Base-by-base conservation (phyloP, 78 protist genomes). In the Anaeramoeba flamelloides region DNA sequence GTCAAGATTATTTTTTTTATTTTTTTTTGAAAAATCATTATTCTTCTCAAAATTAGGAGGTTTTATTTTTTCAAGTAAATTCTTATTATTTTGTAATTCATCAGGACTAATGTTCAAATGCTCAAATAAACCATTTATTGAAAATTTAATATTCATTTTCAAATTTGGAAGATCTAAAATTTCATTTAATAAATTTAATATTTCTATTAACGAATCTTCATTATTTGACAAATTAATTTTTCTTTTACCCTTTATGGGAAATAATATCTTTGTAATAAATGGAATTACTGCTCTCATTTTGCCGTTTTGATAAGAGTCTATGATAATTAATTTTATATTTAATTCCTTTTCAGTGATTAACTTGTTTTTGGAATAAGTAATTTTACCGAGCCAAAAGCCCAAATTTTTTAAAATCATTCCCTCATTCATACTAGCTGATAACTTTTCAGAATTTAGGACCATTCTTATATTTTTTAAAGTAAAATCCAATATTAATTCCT, bases 371-470 rank as follows among this genome's bases (percentile, higher is more conserved):
- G 87, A 88, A n/a, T 96, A 80, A 30, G 99, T 97, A 69, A 87
- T 38, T 78, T 74, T 12, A 38, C 99, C 99, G 0, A 97, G 87
- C 97, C 96, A 97, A 26, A 85, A 37, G 77, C 98, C 99, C 2
- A 97, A 86, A 75, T 92, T 90, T 89, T 94, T 93, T 36, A 97
- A 85, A 38, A 92, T 78, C n/a, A 89, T 33, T 36, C 98, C 86
- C 79, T 94, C 96, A n/a, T n/a, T n/a, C n/a, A n/a, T n/a, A n/a
- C n/a, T n/a, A n/a, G n/a, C n/a, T n/a, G n/a, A n/a, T n/a, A n/a
- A n/a, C n/a, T n/a, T n/a, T n/a, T n/a, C n/a, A n/a, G n/a, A n/a
- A n/a, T n/a, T n/a, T n/a, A n/a, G n/a, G n/a, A n/a, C n/a, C 32
- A 65, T 31, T 40, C 75, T 37, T 69, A 83, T 53, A 38, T 41